These are phyloP conservation scores for Trichodelitschia bisporula DNA, from an alignment of 495 filamentous ascomycete species.

Conservation along the genomic window DNA sequence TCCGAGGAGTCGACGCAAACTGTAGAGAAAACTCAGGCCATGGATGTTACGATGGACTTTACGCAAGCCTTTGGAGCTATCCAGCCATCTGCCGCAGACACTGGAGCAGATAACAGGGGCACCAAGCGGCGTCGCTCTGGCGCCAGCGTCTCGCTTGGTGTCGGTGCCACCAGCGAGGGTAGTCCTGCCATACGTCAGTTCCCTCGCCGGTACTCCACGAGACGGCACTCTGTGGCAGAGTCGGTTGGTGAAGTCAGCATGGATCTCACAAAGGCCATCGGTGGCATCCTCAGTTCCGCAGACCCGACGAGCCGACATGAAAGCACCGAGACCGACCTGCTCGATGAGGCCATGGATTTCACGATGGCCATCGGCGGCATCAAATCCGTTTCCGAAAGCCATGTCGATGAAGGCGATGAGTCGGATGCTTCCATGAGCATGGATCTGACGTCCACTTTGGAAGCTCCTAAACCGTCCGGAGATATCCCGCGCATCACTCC, in stretches of 20 bases:
- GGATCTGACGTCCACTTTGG: slow-evolving; percentile 56
- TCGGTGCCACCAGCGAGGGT: not conserved
- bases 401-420: not conserved
- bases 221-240: not conserved
- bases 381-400: too few relatives aligned
- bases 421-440: slow-evolving; percentile 36
- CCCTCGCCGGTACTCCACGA: not conserved
- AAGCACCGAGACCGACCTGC: slow-evolving; percentile 12
- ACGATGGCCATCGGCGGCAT: slow-evolving; percentile 51
- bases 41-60: slow-evolving; percentile 19
- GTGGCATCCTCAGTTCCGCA: slow-evolving; percentile 30
- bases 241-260: slow-evolving; percentile 16
- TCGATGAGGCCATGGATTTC: slow-evolving; percentile 55
- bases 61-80: slow-evolving; percentile 13
- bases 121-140: too few relatives aligned
- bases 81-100: not conserved
- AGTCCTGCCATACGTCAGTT: not conserved
- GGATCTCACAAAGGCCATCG: slow-evolving; percentile 61
- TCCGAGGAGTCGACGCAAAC: too few relatives aligned
- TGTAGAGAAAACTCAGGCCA: not conserved
- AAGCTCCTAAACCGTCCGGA: slow-evolving; percentile 33
- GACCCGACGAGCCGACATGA: slow-evolving; percentile 8
- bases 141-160: too few relatives aligned
- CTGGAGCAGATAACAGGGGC: not conserved
- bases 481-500: too few relatives aligned